These are phyloP conservation scores for Fraxinus pennsylvanica DNA, from an alignment of 257 asterid species.

Conservation along the genomic window DNA sequence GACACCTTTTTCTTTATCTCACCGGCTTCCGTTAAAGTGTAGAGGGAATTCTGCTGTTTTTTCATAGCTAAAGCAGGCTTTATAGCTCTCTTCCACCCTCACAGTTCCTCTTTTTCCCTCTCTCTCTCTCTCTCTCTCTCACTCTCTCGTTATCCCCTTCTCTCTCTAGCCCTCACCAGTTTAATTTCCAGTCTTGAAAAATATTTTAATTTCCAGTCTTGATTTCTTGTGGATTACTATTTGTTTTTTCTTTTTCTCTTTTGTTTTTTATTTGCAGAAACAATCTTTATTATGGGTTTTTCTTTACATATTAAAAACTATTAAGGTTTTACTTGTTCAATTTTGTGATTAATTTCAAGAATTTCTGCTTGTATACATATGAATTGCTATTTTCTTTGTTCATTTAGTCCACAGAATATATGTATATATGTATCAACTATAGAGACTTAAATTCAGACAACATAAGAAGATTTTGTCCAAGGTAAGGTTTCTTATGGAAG, in stretches of 20 bases:
- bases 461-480: neutral
- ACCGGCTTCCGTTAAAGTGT: conserved; percentile 72
- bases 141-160: conserved; percentile 17
- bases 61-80: conserved; percentile 56
- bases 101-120: conserved; percentile 20
- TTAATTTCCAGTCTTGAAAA: conserved; percentile 7
- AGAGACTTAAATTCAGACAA: conserved; percentile 2
- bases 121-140: neutral
- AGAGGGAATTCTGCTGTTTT: conserved; percentile 51
- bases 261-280: too few relatives aligned
- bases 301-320: neutral
- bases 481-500: neutral
- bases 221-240: neutral
- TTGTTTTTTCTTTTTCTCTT: neutral
- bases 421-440: neutral
- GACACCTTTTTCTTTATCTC: conserved; percentile 72
- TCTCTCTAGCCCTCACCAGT: neutral
- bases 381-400: conserved; percentile 7
- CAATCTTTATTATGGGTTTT: neutral
- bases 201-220: conserved; percentile 12
- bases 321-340: neutral
- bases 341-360: neutral
- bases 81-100: conserved; percentile 38
- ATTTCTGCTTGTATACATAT: conserved; percentile 5
- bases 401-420: conserved; percentile 1